Percentiles rank a stretch among this genome's conserved stretches.
phyloP scores from a whole-genome alignment of 805 yeast genomes.

The Saturnispora zaruensis region DNA sequence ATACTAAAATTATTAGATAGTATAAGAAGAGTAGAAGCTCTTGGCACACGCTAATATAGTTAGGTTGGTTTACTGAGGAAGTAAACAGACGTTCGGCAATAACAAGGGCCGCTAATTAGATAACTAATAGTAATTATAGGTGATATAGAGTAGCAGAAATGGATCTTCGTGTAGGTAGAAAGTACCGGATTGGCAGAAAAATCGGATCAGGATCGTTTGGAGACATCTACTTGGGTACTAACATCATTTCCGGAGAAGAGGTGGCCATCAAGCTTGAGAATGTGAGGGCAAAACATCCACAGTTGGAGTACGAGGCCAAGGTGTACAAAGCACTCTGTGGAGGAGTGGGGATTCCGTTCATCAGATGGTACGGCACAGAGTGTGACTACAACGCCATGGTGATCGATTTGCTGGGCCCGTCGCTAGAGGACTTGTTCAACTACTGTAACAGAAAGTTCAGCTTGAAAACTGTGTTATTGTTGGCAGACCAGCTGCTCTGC shows the following conservation, averaged over 20 bases:
- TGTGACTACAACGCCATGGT: slow-evolving; percentile 97
- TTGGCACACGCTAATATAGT: not conserved
- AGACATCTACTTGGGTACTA: slow-evolving; percentile 88
- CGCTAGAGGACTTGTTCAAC: slow-evolving; percentile 89
- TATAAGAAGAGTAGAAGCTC: not conserved
- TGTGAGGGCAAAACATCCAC: slow-evolving; percentile 89
- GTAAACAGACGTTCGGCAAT: not conserved
- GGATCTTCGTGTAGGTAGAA: slow-evolving; percentile 89
- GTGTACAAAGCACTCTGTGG: slow-evolving; percentile 92
- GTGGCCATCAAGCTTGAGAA: slow-evolving; percentile 94
- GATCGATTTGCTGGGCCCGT: slow-evolving; percentile 90
- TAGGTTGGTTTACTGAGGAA: not conserved
- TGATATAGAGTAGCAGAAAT: slow-evolving; percentile 8
- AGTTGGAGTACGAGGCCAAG: slow-evolving; percentile 91
- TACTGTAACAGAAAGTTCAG: slow-evolving; percentile 92
- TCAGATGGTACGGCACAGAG: slow-evolving; percentile 95
- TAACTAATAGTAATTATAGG: not conserved
- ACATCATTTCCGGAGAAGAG: slow-evolving; percentile 92
- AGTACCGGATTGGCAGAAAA: slow-evolving; percentile 87
- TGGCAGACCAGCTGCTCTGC: slow-evolving; percentile 91
- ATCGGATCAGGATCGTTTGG: slow-evolving; percentile 98
- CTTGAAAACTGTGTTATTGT: slow-evolving; percentile 81
- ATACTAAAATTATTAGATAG: not conserved
- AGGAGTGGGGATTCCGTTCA: slow-evolving; percentile 95
- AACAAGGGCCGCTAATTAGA: not conserved